phyloP scores from a whole-genome alignment of 2,329 filamentous ascomycete genomes.

The Fusarium torreyae region DNA sequence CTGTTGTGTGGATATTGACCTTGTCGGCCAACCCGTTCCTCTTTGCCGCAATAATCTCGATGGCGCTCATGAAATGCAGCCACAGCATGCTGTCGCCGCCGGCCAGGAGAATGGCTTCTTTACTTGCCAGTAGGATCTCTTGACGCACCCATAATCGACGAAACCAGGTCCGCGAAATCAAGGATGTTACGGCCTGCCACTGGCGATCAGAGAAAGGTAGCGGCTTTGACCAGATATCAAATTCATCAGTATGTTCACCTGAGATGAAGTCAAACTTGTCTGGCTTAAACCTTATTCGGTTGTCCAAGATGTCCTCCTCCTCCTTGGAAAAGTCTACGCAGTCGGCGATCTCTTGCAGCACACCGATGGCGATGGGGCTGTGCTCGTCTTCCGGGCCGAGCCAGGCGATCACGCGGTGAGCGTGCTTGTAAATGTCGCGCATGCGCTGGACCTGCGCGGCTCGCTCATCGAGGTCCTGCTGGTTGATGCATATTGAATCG shows the following conservation, averaged over 20 bases:
- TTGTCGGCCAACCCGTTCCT: neutral
- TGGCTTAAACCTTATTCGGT: neutral
- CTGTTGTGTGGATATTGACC: neutral
- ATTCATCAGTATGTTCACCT: neutral
- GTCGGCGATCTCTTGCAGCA: constrained; percentile 4
- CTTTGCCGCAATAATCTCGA: constrained; percentile 7
- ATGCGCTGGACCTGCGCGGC: constrained; percentile 11
- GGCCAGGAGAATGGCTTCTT: neutral
- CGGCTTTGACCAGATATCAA: neutral
- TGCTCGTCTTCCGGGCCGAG: constrained; percentile 7
- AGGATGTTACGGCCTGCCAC: neutral
- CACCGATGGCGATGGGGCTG: neutral
- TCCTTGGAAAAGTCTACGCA: constrained; percentile 10
- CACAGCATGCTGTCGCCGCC: neutral
- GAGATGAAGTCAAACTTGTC: neutral
- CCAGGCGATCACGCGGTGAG: constrained; percentile 8
- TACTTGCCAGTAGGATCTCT: neutral
- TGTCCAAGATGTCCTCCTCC: neutral
- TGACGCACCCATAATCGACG: constrained; percentile 8
- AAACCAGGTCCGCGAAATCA: constrained; percentile 9
- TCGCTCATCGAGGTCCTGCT: constrained; percentile 2
- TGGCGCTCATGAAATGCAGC: constrained; percentile 2
- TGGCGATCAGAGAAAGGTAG: constrained; percentile 10
- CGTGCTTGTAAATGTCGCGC: constrained; percentile 5
- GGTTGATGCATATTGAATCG: constrained; percentile 23